phyloP scores from a whole-genome alignment of 2,329 filamentous ascomycete genomes.

The Didymella pinodella region DNA sequence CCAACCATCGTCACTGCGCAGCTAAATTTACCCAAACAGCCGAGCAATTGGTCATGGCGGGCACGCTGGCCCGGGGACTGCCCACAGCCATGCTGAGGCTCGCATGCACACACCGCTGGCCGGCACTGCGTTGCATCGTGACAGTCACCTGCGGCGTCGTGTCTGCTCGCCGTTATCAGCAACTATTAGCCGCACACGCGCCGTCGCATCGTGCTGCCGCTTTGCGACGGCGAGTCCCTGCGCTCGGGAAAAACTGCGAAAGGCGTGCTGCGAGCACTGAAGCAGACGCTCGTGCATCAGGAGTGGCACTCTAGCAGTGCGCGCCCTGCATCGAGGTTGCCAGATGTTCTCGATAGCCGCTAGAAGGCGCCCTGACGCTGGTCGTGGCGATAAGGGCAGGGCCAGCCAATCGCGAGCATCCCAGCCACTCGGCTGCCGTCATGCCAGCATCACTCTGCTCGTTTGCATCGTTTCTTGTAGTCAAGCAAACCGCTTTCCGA shows the following conservation, averaged over 20 bases:
- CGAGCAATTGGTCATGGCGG: constrained; percentile 31
- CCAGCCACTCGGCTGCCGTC: constrained; percentile 36
- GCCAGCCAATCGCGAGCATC: constrained; percentile 32
- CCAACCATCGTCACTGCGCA: constrained; percentile 26
- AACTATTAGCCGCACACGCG: neutral
- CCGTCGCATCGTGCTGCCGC: constrained; percentile 12
- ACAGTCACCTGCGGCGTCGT: constrained; percentile 8
- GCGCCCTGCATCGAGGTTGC: constrained; percentile 29
- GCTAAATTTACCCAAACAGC: constrained; percentile 42
- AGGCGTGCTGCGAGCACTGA: constrained; percentile 1
- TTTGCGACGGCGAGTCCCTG: constrained; percentile 14
- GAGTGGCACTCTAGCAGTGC: neutral
- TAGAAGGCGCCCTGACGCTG: constrained; percentile 27
- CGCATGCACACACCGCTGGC: constrained; percentile 21
- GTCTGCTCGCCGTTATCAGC: constrained; percentile 19
- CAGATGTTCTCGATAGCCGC: constrained; percentile 22
- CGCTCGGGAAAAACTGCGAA: constrained; percentile 9
- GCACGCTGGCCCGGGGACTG: constrained; percentile 15
- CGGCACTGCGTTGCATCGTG: constrained; percentile 21
- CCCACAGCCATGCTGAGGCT: constrained; percentile 17
- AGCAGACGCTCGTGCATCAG: constrained; percentile 16
- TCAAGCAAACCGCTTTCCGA: constrained; percentile 31
- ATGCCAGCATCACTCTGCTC: constrained; percentile 32
- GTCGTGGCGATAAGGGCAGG: constrained; percentile 39
- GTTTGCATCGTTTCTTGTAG: constrained; percentile 39